These are phyloP conservation scores for Lodderomyces metapsilosis DNA, from an alignment of 1,139 yeast species.

Conservation along the genomic window DNA sequence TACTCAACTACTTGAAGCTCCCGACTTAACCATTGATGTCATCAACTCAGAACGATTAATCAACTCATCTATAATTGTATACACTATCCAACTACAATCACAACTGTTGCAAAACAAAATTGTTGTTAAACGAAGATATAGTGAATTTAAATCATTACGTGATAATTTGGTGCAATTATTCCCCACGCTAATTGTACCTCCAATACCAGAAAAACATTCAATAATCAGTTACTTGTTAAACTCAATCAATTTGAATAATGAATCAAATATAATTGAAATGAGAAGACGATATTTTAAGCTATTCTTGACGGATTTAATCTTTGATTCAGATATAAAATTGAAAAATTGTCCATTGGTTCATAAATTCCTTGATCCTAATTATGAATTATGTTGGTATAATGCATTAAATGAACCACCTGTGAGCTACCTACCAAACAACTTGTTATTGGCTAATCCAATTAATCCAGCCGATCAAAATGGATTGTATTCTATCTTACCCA, in stretches of 20 bases:
- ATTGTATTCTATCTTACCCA: conserved; percentile 41
- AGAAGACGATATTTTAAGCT: conserved; percentile 39
- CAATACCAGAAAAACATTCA: conserved; percentile 60
- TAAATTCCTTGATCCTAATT: conserved; percentile 49
- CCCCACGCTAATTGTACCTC: conserved; percentile 54
- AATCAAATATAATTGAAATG: conserved; percentile 39
- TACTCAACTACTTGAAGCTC: conserved; percentile 26
- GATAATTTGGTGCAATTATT: conserved; percentile 42
- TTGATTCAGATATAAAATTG: conserved; percentile 24
- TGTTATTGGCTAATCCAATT: conserved; percentile 44
- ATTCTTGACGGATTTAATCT: conserved; percentile 38
- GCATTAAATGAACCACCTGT: conserved; percentile 49
- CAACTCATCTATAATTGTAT: conserved; percentile 42
- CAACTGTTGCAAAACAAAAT: conserved; percentile 18
- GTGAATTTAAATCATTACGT: conserved; percentile 54
- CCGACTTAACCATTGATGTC: conserved; percentile 29
- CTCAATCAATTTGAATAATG: conserved; percentile 39
- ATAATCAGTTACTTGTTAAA: conserved; percentile 41
- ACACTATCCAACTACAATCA: conserved; percentile 32
- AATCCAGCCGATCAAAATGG: conserved; percentile 48
- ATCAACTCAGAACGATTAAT: conserved; percentile 37
- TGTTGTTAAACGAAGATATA: conserved; percentile 49
- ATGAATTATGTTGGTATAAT: conserved; percentile 47
- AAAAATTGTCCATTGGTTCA: conserved; percentile 34
- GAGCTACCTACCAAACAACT: conserved; percentile 37